phyloP scores from a whole-genome alignment of 1,284 basidiomycete genomes.

The Puccinia triticina region DNA sequence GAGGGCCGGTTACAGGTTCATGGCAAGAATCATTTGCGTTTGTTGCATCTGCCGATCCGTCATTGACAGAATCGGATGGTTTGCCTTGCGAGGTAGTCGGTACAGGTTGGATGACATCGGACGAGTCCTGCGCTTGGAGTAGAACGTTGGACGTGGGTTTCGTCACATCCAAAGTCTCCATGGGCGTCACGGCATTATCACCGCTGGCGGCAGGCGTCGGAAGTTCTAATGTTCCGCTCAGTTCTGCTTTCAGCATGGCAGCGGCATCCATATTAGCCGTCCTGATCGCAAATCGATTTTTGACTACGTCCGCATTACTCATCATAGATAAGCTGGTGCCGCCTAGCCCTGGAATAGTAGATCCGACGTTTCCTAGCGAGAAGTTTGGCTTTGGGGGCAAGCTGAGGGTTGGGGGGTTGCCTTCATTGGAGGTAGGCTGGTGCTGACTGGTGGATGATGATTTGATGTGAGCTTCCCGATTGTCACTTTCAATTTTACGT shows the following conservation, averaged over 20 bases:
- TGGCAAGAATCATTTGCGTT: conserved; percentile 51
- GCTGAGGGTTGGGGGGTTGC: not conserved
- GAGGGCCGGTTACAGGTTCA: conserved; percentile 40
- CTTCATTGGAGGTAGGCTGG: conserved; percentile 10
- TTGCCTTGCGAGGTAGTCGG: conserved; percentile 61
- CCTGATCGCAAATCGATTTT: conserved; percentile 82
- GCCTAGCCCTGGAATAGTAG: conserved; percentile 27
- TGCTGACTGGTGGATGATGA: not conserved
- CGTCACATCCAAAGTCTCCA: conserved; percentile 35
- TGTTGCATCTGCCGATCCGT: conserved; percentile 51
- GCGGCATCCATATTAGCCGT: conserved; percentile 96
- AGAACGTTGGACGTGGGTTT: conserved; percentile 40
- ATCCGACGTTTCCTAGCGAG: conserved; percentile 46
- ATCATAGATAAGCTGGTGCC: conserved; percentile 51
- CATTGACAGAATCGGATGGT: conserved; percentile 59
- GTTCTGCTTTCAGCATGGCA: conserved; percentile 86
- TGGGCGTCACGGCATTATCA: conserved; percentile 53
- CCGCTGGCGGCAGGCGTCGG: conserved; percentile 52
- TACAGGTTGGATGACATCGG: conserved; percentile 57
- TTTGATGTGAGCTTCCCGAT: not conserved
- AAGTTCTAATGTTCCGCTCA: conserved; percentile 66
- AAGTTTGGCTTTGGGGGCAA: conserved; percentile 35
- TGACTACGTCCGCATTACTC: conserved; percentile 74
- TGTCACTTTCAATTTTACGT: conserved; percentile 43
- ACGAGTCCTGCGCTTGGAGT: not conserved